Percentiles rank a stretch among this genome's conserved stretches.
phyloP scores from a whole-genome alignment of 768 basidiomycete genomes.

The Mycena belliarum region DNA sequence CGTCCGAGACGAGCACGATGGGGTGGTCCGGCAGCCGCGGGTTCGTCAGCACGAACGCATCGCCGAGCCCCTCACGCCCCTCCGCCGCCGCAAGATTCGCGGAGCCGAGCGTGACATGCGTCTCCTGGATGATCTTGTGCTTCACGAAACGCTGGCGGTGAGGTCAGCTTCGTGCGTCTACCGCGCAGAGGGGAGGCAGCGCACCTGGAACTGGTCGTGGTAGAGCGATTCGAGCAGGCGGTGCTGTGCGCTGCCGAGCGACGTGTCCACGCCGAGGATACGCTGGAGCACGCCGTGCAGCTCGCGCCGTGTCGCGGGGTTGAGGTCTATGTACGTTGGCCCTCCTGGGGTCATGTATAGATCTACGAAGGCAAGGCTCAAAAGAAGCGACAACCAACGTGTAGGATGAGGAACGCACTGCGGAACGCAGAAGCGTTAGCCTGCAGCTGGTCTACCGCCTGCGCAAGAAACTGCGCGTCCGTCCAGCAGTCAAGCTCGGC shows the following conservation, averaged over 20 bases:
- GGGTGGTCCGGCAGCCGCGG: conserved; percentile 23
- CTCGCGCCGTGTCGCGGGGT: conserved; percentile 13
- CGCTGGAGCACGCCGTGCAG: conserved; percentile 12
- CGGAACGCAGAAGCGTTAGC: conserved; percentile 3
- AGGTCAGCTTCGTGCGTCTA: not conserved
- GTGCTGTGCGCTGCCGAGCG: conserved; percentile 3
- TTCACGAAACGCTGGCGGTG: conserved; percentile 17
- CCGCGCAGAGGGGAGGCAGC: not conserved
- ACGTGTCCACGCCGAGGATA: conserved; percentile 6
- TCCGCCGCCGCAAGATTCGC: conserved; percentile 13
- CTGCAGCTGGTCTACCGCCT: conserved; percentile 4
- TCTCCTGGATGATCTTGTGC: conserved; percentile 21
- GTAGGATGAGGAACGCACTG: not conserved
- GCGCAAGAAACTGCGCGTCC: conserved; percentile 11
- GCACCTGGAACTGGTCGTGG: conserved; percentile 18
- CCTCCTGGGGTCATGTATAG: conserved; percentile 6
- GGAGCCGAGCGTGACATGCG: conserved; percentile 18
- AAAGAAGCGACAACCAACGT: not conserved
- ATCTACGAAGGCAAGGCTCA: not conserved
- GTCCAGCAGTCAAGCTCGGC: conserved; percentile 17
- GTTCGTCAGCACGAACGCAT: conserved; percentile 21
- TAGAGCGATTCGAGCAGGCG: conserved; percentile 17
- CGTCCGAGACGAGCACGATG: conserved; percentile 20
- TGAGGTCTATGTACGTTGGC: not conserved
- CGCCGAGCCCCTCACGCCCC: conserved; percentile 17